Conservation (phyloP, 495 filamentous ascomycete genomes). For the Wilcoxina mikolae region DNA sequence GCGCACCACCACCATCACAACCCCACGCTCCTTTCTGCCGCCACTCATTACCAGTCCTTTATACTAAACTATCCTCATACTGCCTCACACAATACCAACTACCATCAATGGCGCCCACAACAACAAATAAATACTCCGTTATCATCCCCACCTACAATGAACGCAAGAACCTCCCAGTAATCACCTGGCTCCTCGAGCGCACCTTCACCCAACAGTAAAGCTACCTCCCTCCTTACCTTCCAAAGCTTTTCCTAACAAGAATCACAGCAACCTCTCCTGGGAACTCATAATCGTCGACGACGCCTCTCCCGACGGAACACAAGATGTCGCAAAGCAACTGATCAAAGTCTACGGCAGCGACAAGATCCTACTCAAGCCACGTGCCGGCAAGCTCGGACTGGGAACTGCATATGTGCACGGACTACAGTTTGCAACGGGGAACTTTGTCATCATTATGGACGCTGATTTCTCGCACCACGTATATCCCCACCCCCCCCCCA, state of each 20-base stretch:
- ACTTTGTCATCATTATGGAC: conserved; percentile 98
- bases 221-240: background rate
- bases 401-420: conserved; percentile 97
- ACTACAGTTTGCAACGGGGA: conserved; percentile 69
- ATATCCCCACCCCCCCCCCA: conserved; percentile 14
- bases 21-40: conserved; percentile 2
- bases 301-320: conserved; percentile 89
- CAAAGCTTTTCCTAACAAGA: background rate
- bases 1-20: background rate
- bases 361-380: conserved; percentile 69
- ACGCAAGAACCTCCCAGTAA: conserved; percentile 88
- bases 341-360: conserved; percentile 59
- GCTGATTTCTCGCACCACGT: conserved; percentile 94
- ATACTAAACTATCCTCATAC: background rate
- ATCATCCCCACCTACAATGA: conserved; percentile 98
- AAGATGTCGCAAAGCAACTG: conserved; percentile 76
- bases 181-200: conserved; percentile 79
- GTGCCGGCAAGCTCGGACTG: conserved; percentile 85
- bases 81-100: background rate
- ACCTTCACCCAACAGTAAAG: conserved; percentile 72
- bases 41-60: background rate
- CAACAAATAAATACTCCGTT: conserved; percentile 75
- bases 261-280: conserved; percentile 74
- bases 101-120: conserved; percentile 34
- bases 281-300: conserved; percentile 93